Percentiles rank a stretch among this genome's conserved stretches.
Evolutionary conservation across 345 rosid species (phyloP).

Genomic region (Mangifera indica): DNA sequence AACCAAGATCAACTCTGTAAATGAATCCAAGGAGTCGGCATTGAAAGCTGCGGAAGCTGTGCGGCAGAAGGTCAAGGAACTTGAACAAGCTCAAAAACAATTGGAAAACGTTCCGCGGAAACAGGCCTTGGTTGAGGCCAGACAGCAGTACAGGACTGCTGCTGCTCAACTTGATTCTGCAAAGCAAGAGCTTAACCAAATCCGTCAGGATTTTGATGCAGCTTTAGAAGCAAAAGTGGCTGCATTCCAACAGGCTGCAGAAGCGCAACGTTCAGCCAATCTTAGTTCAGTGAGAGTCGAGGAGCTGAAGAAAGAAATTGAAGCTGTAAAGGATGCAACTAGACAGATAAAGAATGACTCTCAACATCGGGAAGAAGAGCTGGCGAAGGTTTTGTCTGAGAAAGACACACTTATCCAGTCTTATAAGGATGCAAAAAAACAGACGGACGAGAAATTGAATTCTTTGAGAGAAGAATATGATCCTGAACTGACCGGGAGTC

Average conservation of each 20-base stretch:
- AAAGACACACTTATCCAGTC: constrained; percentile 45
- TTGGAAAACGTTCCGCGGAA: constrained; percentile 33
- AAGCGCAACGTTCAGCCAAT: constrained; percentile 50
- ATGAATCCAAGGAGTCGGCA: constrained; percentile 42
- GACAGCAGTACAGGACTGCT: constrained; percentile 51
- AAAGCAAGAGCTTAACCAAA: constrained; percentile 66
- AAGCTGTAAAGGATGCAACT: constrained; percentile 57
- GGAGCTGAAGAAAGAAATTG: constrained; percentile 61
- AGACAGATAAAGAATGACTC: constrained; percentile 55
- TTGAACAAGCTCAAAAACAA: constrained; percentile 45
- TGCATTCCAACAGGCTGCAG: constrained; percentile 64
- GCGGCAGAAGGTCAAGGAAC: constrained; percentile 48
- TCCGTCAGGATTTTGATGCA: constrained; percentile 77
- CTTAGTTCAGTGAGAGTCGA: constrained; percentile 36
- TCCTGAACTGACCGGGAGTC: constrained; percentile 45
- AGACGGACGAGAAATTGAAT: constrained; percentile 42
- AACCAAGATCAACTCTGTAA: constrained; percentile 37
- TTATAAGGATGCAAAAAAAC: constrained; percentile 46
- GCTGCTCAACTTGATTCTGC: constrained; percentile 54
- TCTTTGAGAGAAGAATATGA: constrained; percentile 45
- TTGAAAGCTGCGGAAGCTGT: constrained; percentile 46
- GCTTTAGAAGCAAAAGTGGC: constrained; percentile 58
- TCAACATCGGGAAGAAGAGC: constrained; percentile 44
- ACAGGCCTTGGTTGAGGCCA: constrained; percentile 51
- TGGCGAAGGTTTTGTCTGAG: constrained; percentile 38